These are phyloP conservation scores for Marchantia paleacea DNA, from an alignment of 225 moss, liverwort and hornwort species.

Conservation along the genomic window DNA sequence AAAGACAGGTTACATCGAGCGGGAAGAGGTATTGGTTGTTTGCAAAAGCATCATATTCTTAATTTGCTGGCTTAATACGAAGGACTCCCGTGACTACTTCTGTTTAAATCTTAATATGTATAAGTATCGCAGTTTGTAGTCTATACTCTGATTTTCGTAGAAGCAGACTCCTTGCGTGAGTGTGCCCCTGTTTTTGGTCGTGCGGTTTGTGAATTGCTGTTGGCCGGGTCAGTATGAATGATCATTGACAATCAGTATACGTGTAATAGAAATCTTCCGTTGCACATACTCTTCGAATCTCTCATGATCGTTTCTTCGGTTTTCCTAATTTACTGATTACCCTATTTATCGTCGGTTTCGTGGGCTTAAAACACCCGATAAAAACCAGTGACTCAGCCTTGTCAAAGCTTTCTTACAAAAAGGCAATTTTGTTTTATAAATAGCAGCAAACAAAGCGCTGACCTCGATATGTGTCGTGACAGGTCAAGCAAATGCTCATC, in stretches of 20 bases:
- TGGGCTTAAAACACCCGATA: not conserved
- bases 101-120: not conserved
- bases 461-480: not conserved
- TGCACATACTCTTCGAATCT: too few relatives aligned
- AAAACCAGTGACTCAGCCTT: not conserved
- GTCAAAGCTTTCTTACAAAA: not conserved
- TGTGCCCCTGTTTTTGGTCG: not conserved
- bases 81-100: not conserved
- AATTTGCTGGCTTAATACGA: not conserved
- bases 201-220: not conserved
- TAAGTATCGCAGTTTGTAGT: not conserved
- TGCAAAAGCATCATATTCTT: not conserved
- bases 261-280: too few relatives aligned
- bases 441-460: not conserved
- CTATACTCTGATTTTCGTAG: not conserved
- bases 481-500: conserved; percentile 86
- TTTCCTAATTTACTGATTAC: too few relatives aligned
- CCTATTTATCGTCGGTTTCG: not conserved
- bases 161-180: not conserved
- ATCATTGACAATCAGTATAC: too few relatives aligned
- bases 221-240: not conserved
- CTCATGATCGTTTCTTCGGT: too few relatives aligned
- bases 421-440: not conserved
- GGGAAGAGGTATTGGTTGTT: conserved; percentile 67
- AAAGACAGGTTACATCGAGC: conserved; percentile 88